Percentiles rank a stretch among this genome's conserved stretches.
Conservation (phyloP, 495 filamentous ascomycete genomes). For the Mytilinidion resinicola region DNA sequence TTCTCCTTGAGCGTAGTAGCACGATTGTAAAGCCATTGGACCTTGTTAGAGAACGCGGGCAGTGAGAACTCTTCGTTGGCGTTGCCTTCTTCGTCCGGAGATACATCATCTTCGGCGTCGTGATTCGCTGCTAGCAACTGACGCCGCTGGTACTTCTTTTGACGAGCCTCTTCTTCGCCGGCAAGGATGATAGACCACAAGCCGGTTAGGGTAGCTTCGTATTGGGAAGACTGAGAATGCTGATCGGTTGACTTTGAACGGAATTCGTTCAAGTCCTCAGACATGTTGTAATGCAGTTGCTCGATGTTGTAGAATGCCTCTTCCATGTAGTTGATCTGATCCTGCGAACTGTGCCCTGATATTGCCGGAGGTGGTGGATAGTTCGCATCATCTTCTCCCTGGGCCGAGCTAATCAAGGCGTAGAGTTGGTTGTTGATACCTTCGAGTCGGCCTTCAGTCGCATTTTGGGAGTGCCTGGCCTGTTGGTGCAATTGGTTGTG, state of each 20-base stretch:
- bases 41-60: constrained; percentile 61
- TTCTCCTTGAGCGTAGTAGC: constrained; percentile 67
- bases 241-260: constrained; percentile 20
- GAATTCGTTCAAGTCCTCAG: constrained; percentile 15
- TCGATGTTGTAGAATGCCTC: constrained; percentile 26
- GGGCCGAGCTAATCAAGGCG: constrained; percentile 22
- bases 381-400: constrained; percentile 9
- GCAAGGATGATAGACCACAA: constrained; percentile 67
- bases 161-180: constrained; percentile 53
- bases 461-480: constrained; percentile 18
- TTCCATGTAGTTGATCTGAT: constrained; percentile 30
- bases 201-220: constrained; percentile 55
- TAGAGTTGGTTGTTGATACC: constrained; percentile 31
- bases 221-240: constrained; percentile 45
- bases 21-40: constrained; percentile 65
- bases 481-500: constrained; percentile 14
- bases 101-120: constrained; percentile 39
- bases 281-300: constrained; percentile 15
- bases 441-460: constrained; percentile 31
- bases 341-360: constrained; percentile 16
- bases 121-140: constrained; percentile 43
- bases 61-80: constrained; percentile 58
- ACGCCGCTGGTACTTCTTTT: constrained; percentile 47
- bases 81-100: constrained; percentile 34
- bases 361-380: constrained; percentile 18